Percentiles rank a stretch among this genome's conserved stretches.
Conservation (phyloP, 345 rosid species). For the Psidium friedrichsthalianum region DNA sequence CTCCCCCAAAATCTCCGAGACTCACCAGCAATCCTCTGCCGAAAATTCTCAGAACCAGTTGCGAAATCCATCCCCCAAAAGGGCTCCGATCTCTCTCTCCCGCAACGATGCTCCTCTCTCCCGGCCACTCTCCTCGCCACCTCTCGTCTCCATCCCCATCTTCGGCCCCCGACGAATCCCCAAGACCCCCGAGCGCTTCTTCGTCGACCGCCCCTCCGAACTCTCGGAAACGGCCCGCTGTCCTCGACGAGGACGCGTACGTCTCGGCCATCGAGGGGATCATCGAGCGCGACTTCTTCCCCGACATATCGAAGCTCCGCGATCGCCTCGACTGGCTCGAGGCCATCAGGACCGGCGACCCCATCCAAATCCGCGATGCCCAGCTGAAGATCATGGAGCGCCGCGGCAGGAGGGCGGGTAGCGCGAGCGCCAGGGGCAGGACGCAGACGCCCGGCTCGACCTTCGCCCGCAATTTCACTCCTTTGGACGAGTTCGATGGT, state of each 20-base stretch:
- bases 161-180: constrained; percentile 14
- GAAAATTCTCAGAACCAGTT: neutral
- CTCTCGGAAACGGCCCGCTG: constrained; percentile 44
- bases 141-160: constrained; percentile 61
- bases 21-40: neutral
- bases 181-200: constrained; percentile 10
- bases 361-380: constrained; percentile 84
- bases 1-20: neutral
- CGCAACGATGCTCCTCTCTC: constrained; percentile 9
- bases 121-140: constrained; percentile 37
- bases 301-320: constrained; percentile 85
- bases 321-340: constrained; percentile 95
- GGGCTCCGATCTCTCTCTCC: neutral
- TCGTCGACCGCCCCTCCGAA: constrained; percentile 1
- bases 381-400: constrained; percentile 93
- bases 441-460: constrained; percentile 80
- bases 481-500: constrained; percentile 64
- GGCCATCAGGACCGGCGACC: constrained; percentile 75
- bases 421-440: constrained; percentile 21
- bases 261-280: constrained; percentile 86
- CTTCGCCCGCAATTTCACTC: constrained; percentile 61
- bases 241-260: constrained; percentile 81
- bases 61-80: neutral
- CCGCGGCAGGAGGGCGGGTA: constrained; percentile 41
- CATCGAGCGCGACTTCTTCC: constrained; percentile 94